phyloP scores from a whole-genome alignment of 2,329 filamentous ascomycete genomes.

The Aurifilum marmelostoma region DNA sequence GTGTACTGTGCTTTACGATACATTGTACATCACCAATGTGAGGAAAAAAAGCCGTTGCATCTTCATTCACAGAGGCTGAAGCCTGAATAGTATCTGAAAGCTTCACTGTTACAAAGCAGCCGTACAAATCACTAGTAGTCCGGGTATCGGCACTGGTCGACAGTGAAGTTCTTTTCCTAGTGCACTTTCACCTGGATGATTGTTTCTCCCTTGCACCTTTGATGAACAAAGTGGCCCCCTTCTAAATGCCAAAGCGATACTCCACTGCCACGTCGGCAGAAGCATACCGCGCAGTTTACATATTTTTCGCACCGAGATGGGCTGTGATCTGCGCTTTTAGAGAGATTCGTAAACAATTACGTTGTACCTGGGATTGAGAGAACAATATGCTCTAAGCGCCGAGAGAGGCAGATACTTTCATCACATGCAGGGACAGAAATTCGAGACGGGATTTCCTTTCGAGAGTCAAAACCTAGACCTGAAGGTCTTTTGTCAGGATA shows the following conservation, averaged over 20 bases:
- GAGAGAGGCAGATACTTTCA: too few species aligned
- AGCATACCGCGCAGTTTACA: not conserved
- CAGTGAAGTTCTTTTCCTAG: conserved; percentile 41
- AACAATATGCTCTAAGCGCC: too few species aligned
- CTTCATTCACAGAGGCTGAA: not conserved
- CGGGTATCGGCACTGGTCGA: conserved; percentile 31
- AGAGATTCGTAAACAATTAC: not conserved
- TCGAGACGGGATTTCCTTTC: too few species aligned
- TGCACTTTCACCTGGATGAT: not conserved
- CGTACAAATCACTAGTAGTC: not conserved
- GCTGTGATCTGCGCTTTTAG: not conserved
- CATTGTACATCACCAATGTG: not conserved
- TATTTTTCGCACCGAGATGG: not conserved
- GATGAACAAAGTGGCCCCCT: not conserved
- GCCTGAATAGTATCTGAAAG: not conserved
- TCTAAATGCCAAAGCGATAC: not conserved
- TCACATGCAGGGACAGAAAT: too few species aligned
- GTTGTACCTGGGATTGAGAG: not conserved
- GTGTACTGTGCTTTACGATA: too few species aligned
- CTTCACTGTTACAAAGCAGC: not conserved
- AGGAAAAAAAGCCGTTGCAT: too few species aligned
- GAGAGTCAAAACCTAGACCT: too few species aligned
- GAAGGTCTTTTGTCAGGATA: too few species aligned
- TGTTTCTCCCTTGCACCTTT: not conserved
- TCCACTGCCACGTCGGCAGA: not conserved